phyloP scores from a whole-genome alignment of 768 basidiomycete species.

The Phaffia australis region DNA sequence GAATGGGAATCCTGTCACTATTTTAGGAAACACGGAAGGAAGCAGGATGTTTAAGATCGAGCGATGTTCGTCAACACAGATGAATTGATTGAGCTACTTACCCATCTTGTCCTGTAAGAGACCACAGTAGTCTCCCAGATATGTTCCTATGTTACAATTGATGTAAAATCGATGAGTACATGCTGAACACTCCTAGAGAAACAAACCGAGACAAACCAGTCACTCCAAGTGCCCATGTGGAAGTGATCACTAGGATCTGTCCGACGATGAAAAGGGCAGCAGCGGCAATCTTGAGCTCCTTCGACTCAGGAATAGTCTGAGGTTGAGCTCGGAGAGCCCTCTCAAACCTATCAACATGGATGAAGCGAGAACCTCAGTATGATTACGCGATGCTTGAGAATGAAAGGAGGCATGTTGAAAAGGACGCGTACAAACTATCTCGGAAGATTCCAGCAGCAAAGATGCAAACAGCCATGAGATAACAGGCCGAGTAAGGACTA shows the following conservation, averaged over 20 bases:
- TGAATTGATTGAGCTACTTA: conserved; percentile 48
- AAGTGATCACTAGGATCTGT: conserved; percentile 73
- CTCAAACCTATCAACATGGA: conserved; percentile 51
- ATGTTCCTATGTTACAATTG: conserved; percentile 49
- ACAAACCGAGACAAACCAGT: conserved; percentile 45
- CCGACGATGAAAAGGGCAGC: conserved; percentile 56
- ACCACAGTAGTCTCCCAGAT: conserved; percentile 56
- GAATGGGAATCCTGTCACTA: conserved; percentile 92
- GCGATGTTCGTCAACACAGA: conserved; percentile 38
- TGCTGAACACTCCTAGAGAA: background rate
- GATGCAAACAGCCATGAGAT: conserved; percentile 72
- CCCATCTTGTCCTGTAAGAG: conserved; percentile 49
- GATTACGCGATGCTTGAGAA: background rate
- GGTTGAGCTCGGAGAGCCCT: conserved; percentile 70
- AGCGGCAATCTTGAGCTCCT: conserved; percentile 47
- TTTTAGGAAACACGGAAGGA: conserved; percentile 6
- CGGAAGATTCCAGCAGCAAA: conserved; percentile 75
- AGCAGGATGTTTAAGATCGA: background rate
- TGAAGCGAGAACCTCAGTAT: background rate
- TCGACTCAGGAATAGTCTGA: conserved; percentile 53
- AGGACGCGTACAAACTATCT: conserved; percentile 61
- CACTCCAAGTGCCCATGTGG: conserved; percentile 80
- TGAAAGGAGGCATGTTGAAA: background rate
- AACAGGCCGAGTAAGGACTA: conserved; percentile 65
- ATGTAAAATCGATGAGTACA: background rate